phyloP scores from a whole-genome alignment of 1,284 basidiomycete genomes.

The Papiliotrema fonsecae region DNA sequence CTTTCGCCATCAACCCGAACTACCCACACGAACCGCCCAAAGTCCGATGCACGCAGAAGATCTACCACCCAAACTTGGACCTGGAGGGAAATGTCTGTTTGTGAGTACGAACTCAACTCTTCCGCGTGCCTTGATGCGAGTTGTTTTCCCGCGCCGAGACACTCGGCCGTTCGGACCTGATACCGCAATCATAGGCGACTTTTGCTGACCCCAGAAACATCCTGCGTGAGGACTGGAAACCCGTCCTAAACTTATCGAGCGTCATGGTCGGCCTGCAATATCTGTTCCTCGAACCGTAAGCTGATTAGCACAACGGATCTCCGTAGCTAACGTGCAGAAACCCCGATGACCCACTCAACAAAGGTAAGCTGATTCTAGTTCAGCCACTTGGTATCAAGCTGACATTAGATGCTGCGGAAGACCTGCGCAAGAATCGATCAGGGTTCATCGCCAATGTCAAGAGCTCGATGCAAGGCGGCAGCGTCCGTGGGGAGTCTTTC shows the following conservation, averaged over 20 bases:
- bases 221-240: constrained; percentile 99
- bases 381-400: constrained; percentile 9
- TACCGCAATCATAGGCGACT: too few relatives aligned
- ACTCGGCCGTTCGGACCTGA: background rate
- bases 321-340: constrained; percentile 52
- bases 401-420: constrained; percentile 81
- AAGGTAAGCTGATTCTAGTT: constrained; percentile 57
- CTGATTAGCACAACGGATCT: background rate
- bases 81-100: constrained; percentile 93
- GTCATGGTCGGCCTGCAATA: constrained; percentile 98
- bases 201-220: constrained; percentile 59
- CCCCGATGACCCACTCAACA: constrained; percentile 96
- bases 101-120: constrained; percentile 15
- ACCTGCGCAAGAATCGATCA: constrained; percentile 77
- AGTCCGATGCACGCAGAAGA: constrained; percentile 97
- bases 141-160: background rate
- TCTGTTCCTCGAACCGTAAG: constrained; percentile 84
- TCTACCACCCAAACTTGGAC: constrained; percentile 99
- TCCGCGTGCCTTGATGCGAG: background rate
- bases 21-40: constrained; percentile 99
- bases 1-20: constrained; percentile 92
- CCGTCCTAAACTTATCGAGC: constrained; percentile 88
- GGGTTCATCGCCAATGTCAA: constrained; percentile 77
- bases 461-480: constrained; percentile 71
- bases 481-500: constrained; percentile 70